Base-by-base conservation (phyloP, 2,329 filamentous ascomycete species). In the Graphiopsis chlorocephala region DNA sequence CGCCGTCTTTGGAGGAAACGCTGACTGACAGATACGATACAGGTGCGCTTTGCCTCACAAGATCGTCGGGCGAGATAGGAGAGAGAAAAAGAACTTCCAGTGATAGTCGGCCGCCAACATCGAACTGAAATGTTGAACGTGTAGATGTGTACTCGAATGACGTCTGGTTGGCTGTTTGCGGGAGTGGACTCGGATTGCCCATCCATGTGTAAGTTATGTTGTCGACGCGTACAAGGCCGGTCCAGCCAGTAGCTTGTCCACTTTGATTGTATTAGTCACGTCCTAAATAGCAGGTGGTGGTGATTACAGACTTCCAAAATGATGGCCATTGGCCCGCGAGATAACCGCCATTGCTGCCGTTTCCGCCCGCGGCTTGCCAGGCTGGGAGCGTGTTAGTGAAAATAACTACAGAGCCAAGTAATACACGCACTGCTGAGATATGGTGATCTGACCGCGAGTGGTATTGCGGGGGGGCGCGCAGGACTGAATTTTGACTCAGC, bases 71-170 rank as follows among this genome's bases (percentile, higher is more conserved):
- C 20, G 85, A 89, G 17, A 93, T 81, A 0, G 90, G 89, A 0
- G 89, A 91, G 55, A 92, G 74, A 72, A 93, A 93, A 0, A 85
- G 90, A 61, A 89, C 83, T 20, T 83, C 90, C 80, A 93, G 80
- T 63, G 83, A 78, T 8, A 93, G 81, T 65, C 84, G 83, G 29
- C 82, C 82, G 42, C 75, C 86, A 15, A 89, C 86, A 67, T 87
- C 81, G 79, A 91, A 86, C 10, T 83, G 86, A 74, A 92, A 93
- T 26, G 85, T 85, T 70, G 88, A 91, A 72, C 82, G 84, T 4
- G 90, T 92, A 0, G 90, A 89, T 0, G 90, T 92, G 74, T 92
- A 92, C 64, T 87, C 83, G 72, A 87, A 87, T 0, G 84, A 80
- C 2, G 82, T 84, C 74, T 93, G 90, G 23, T 84, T 83, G 8